Evolutionary conservation across 495 filamentous ascomycete genomes (phyloP).

Genomic region (Trichoderma erinaceum): DNA sequence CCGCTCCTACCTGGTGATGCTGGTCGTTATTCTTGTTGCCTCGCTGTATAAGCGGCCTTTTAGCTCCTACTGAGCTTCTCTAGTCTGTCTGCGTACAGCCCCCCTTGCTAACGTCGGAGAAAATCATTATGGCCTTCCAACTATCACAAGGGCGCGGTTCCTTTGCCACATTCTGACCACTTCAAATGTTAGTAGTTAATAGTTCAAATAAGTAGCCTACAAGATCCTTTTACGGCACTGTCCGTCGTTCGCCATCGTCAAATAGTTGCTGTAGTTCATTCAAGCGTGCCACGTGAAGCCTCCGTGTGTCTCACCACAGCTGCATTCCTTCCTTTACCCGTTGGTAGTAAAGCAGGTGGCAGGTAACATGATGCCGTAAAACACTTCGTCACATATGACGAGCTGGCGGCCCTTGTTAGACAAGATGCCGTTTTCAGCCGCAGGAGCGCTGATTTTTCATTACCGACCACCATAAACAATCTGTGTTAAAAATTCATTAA

Average conservation of each 20-base stretch:
- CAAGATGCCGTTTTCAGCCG: background rate
- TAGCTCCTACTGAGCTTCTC: background rate
- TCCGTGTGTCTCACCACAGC: background rate
- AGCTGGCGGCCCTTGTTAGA: no score
- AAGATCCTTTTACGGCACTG: no score
- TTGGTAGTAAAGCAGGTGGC: background rate
- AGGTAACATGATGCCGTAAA: background rate
- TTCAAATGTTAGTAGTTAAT: background rate
- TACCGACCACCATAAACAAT: no score
- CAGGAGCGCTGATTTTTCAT: background rate
- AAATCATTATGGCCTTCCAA: background rate
- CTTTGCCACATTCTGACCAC: constrained; percentile 3
- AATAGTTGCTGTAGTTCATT: background rate
- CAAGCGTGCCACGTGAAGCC: constrained; percentile 2
- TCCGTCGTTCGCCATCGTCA: no score
- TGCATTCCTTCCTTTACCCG: background rate
- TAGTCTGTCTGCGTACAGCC: background rate
- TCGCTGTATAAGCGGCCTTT: background rate
- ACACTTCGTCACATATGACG: background rate
- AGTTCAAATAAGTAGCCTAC: no score
- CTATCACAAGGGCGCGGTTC: background rate
- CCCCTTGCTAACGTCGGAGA: background rate
- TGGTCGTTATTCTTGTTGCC: no score
- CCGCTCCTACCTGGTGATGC: background rate
- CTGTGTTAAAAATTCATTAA: no score